These are phyloP conservation scores for Tagetes patula DNA, from an alignment of 129 eudicot genomes.

Conservation along the genomic window DNA sequence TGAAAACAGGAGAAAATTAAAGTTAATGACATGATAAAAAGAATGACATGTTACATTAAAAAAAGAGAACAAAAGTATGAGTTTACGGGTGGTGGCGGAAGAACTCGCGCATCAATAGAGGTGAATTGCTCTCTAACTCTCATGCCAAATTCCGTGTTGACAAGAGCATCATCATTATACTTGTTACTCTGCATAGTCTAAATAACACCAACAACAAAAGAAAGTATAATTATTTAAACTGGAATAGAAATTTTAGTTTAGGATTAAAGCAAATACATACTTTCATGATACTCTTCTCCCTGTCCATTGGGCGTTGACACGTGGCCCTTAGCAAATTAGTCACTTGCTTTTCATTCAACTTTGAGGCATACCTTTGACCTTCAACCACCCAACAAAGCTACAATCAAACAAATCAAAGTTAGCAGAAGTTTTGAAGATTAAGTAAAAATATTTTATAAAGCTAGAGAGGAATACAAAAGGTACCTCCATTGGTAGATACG, in stretches of 20 bases:
- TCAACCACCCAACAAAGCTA: constrained; percentile 47
- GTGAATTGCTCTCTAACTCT: constrained; percentile 34
- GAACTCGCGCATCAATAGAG: constrained; percentile 59
- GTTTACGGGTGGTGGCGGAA: constrained; percentile 62
- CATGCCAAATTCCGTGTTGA: constrained; percentile 56
- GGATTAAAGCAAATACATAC: constrained; percentile 13
- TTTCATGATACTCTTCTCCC: constrained; percentile 34
- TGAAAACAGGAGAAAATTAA: constrained; percentile 21
- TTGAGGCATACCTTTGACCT: constrained; percentile 56
- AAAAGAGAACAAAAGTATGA: not conserved
- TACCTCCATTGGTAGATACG: constrained; percentile 81
- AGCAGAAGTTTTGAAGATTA: not conserved
- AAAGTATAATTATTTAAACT: not conserved
- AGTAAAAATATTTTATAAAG: not conserved
- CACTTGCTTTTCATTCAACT: constrained; percentile 66
- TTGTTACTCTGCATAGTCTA: constrained; percentile 45
- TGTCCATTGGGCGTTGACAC: constrained; percentile 53
- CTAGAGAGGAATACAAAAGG: not conserved
- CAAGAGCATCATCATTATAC: constrained; percentile 40
- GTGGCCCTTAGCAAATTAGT: constrained; percentile 53
- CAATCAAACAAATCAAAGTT: not conserved
- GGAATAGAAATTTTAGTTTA: not conserved
- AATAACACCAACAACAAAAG: constrained; percentile 5
- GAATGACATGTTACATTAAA: not conserved
- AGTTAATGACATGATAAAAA: not conserved